phyloP scores from a whole-genome alignment of 257 asterid species.

The Nemophila menziesii region DNA sequence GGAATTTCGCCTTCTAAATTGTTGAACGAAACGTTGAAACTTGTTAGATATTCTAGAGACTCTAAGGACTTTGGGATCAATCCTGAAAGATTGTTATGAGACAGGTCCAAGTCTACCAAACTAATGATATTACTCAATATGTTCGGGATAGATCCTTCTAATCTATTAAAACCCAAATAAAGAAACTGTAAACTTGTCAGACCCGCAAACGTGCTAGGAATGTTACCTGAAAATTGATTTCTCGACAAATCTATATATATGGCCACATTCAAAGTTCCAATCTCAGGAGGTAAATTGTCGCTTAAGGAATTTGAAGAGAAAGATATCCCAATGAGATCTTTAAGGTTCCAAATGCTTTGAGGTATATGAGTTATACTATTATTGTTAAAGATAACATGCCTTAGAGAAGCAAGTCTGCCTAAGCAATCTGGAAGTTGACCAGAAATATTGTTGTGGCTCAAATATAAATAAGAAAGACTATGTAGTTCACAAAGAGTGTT shows the following conservation, averaged over 20 bases:
- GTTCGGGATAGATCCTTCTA: constrained; percentile 12
- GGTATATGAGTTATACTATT: constrained; percentile 8
- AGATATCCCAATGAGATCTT: neutral
- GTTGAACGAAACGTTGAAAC: constrained; percentile 16
- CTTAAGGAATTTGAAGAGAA: constrained; percentile 7
- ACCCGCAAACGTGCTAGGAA: constrained; percentile 4
- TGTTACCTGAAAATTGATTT: constrained; percentile 1
- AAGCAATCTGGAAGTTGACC: constrained; percentile 6
- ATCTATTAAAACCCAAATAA: constrained; percentile 1
- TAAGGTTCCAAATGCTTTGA: constrained; percentile 4
- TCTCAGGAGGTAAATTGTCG: constrained; percentile 3
- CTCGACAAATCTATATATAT: constrained; percentile 3
- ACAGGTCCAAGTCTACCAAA: constrained; percentile 14
- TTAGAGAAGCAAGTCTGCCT: neutral
- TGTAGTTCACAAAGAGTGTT: too few relatives aligned
- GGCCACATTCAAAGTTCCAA: neutral
- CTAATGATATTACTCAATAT: constrained; percentile 8
- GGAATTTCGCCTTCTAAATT: constrained; percentile 19
- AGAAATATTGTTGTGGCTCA: neutral
- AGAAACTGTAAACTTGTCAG: too few relatives aligned
- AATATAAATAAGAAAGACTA: constrained; percentile 3
- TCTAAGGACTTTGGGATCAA: too few relatives aligned
- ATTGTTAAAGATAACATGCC: too few relatives aligned
- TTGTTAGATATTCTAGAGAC: constrained; percentile 2
- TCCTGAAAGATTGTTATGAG: too few relatives aligned